Conservation (phyloP, 2,329 filamentous ascomycete species). For the Proliferodiscus dingleyae region DNA sequence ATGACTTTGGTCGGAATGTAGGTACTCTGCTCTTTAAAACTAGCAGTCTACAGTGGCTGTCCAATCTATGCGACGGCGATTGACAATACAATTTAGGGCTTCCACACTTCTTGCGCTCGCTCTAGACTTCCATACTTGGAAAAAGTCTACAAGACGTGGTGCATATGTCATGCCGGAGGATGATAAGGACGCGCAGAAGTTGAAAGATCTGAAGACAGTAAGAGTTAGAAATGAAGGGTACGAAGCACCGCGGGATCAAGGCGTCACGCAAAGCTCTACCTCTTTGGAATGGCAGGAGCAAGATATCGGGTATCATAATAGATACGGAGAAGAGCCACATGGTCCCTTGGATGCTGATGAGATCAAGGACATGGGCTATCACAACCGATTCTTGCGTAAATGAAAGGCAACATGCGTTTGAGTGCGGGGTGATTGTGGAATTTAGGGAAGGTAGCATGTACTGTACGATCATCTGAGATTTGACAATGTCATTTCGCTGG, state of each 20-base stretch:
- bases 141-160: slow-evolving; percentile 16
- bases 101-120: slow-evolving; percentile 23
- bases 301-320: slow-evolving; percentile 26
- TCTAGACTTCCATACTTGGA: slow-evolving; percentile 23
- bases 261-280: not conserved
- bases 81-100: slow-evolving; percentile 11
- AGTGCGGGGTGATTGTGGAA: not conserved
- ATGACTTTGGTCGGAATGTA: slow-evolving; percentile 28
- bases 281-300: slow-evolving; percentile 7
- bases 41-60: not conserved
- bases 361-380: slow-evolving; percentile 8
- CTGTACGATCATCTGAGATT: too few species aligned
- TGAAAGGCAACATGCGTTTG: slow-evolving; percentile 1
- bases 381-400: slow-evolving; percentile 6
- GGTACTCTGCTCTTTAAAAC: slow-evolving; percentile 7
- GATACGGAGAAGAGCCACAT: slow-evolving; percentile 22
- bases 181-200: slow-evolving; percentile 20
- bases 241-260: slow-evolving; percentile 14
- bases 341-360: slow-evolving; percentile 10
- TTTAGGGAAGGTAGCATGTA: slow-evolving; percentile 49
- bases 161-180: slow-evolving; percentile 25
- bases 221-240: slow-evolving; percentile 14
- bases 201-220: slow-evolving; percentile 17
- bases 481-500: too few species aligned
- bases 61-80: not conserved